phyloP scores from a whole-genome alignment of 1,139 yeast species.

The Citeromyces hawaiiensis region DNA sequence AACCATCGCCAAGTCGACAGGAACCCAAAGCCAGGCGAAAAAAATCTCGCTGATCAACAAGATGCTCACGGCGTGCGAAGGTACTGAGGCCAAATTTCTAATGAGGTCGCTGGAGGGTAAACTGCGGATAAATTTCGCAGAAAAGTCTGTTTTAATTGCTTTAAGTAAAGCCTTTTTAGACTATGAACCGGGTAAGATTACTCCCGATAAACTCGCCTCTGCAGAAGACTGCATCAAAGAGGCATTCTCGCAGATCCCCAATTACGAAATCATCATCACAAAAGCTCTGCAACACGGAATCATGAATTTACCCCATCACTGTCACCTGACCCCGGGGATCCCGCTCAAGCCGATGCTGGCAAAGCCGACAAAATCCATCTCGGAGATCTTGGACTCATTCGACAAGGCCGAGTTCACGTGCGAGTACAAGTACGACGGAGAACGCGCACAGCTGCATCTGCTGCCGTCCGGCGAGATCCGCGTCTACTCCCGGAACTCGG shows the following conservation, averaged over 20 bases:
- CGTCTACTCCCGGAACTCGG: constrained; percentile 88
- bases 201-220: constrained; percentile 27
- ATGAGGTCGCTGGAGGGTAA: constrained; percentile 89
- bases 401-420: constrained; percentile 81
- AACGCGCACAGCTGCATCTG: constrained; percentile 88
- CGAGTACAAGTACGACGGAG: constrained; percentile 96
- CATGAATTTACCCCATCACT: constrained; percentile 45
- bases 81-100: constrained; percentile 82
- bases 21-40: constrained; percentile 70
- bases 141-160: constrained; percentile 75
- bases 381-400: constrained; percentile 82
- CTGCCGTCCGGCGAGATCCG: constrained; percentile 53
- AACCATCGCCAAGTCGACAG: constrained; percentile 67
- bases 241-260: constrained; percentile 86
- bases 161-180: constrained; percentile 72
- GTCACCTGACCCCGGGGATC: constrained; percentile 78
- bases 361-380: constrained; percentile 86
- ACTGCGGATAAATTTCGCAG: constrained; percentile 86
- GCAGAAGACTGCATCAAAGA: constrained; percentile 79
- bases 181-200: constrained; percentile 29
- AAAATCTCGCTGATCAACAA: constrained; percentile 71
- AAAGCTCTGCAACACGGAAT: constrained; percentile 61
- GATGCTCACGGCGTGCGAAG: constrained; percentile 76
- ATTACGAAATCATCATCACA: constrained; percentile 65
- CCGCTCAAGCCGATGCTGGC: constrained; percentile 98